A percentile compares a stretch with the other conserved stretches of the same genome.
Conservation (phyloP, 163 green algal species). For the Botryococcus braunii region DNA sequence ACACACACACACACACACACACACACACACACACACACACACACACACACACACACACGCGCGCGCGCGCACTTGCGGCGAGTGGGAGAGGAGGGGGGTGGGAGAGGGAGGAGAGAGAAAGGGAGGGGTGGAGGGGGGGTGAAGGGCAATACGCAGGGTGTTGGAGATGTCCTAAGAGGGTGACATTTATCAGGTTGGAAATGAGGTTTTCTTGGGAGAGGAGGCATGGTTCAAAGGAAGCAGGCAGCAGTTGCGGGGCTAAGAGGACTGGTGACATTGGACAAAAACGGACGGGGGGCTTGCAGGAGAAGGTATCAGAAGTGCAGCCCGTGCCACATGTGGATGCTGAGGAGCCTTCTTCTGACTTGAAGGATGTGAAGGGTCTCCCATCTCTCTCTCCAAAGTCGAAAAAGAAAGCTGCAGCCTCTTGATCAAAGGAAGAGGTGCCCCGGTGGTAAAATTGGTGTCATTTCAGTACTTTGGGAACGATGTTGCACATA, state of each 20-base stretch:
- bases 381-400: constrained; percentile 53
- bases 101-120: no score
- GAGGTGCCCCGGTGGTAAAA: no score
- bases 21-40: no score
- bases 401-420: constrained; percentile 41
- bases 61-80: no score
- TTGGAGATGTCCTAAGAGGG: background rate
- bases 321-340: background rate
- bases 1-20: no score
- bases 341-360: constrained; percentile 7
- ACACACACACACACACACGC: no score
- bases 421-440: no score
- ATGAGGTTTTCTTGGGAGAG: background rate
- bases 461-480: no score
- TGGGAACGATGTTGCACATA: no score
- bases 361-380: constrained; percentile 40
- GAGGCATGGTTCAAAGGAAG: background rate
- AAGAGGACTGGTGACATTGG: background rate
- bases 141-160: background rate
- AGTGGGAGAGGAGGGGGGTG: no score
- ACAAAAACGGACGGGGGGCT: background rate
- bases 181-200: background rate
- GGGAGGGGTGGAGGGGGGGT: no score
- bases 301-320: background rate
- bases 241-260: background rate